Evolutionary conservation across 306 rosid genomes (phyloP).

Genomic region (Corylus avellana): DNA sequence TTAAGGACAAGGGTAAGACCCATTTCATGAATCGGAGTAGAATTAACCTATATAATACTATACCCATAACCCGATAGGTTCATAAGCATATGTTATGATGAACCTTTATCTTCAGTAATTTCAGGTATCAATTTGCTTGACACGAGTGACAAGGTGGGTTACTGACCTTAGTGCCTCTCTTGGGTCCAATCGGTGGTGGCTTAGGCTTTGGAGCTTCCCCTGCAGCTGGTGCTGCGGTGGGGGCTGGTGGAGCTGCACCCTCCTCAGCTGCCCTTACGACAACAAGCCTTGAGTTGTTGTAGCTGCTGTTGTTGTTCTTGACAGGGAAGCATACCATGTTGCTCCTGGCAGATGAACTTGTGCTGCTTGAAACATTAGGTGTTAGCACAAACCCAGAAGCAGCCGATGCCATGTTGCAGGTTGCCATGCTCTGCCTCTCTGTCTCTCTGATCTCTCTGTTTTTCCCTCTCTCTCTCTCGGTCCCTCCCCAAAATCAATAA

Average conservation of each 20-base stretch:
- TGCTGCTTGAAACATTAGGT: slow-evolving; percentile 44
- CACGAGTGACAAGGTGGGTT: too few relatives aligned
- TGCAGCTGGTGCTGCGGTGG: slow-evolving; percentile 39
- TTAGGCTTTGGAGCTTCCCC: slow-evolving; percentile 58
- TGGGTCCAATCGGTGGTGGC: slow-evolving; percentile 93
- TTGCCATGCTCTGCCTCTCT: slow-evolving; percentile 43
- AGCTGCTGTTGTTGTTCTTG: slow-evolving; percentile 17
- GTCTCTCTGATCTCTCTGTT: background rate
- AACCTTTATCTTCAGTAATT: too few relatives aligned
- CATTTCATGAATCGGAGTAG: too few relatives aligned
- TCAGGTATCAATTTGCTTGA: too few relatives aligned
- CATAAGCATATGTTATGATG: background rate
- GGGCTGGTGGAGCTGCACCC: slow-evolving; percentile 38
- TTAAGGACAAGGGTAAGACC: too few relatives aligned
- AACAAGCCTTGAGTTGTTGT: slow-evolving; percentile 44
- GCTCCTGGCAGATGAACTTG: slow-evolving; percentile 35
- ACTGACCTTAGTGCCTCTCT: slow-evolving; percentile 80
- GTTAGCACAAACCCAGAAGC: slow-evolving; percentile 69
- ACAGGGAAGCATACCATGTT: slow-evolving; percentile 45
- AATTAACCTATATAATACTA: too few relatives aligned
- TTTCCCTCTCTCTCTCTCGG: background rate
- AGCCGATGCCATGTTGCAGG: slow-evolving; percentile 73
- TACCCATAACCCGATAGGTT: background rate
- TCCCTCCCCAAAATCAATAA: slow-evolving; percentile 5
- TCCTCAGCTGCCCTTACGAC: slow-evolving; percentile 70